Conservation (phyloP, 345 rosid species). For the Corchorus capsularis region DNA sequence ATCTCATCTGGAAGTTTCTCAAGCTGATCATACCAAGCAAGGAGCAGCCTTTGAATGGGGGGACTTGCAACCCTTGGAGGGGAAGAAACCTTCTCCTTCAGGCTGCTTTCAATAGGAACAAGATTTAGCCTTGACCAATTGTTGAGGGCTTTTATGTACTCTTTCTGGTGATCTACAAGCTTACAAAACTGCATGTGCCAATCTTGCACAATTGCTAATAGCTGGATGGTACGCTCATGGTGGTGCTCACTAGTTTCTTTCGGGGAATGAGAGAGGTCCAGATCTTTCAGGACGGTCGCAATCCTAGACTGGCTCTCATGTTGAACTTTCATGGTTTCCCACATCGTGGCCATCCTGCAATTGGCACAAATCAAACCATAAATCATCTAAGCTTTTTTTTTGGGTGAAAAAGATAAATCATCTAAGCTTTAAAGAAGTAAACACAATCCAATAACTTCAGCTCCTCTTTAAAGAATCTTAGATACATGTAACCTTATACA, state of each 20-base stretch:
- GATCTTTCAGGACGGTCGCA: constrained; percentile 38
- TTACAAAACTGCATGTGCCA: constrained; percentile 77
- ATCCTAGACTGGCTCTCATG: constrained; percentile 61
- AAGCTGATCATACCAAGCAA: constrained; percentile 63
- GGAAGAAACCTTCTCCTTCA: constrained; percentile 88
- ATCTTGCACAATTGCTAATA: constrained; percentile 62
- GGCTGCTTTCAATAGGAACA: constrained; percentile 84
- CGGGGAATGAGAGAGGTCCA: constrained; percentile 52
- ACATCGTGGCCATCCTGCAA: constrained; percentile 88
- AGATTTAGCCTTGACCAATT: constrained; percentile 78
- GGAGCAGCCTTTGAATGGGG: constrained; percentile 61
- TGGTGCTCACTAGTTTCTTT: constrained; percentile 80
- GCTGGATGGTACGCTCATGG: constrained; percentile 72
- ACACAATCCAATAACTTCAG: not conserved
- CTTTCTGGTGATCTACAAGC: constrained; percentile 73
- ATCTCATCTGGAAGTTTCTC: constrained; percentile 64
- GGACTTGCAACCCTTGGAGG: constrained; percentile 74
- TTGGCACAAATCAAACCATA: not conserved
- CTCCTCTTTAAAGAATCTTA: constrained; percentile 4
- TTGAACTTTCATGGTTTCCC: constrained; percentile 71
- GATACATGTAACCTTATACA: not conserved
- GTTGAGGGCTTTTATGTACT: constrained; percentile 62
- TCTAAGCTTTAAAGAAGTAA: not conserved
- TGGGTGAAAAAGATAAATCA: not conserved
- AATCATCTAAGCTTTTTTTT: not conserved